phyloP scores from a whole-genome alignment of 306 rosid species.

The Lathyrus sativus region DNA sequence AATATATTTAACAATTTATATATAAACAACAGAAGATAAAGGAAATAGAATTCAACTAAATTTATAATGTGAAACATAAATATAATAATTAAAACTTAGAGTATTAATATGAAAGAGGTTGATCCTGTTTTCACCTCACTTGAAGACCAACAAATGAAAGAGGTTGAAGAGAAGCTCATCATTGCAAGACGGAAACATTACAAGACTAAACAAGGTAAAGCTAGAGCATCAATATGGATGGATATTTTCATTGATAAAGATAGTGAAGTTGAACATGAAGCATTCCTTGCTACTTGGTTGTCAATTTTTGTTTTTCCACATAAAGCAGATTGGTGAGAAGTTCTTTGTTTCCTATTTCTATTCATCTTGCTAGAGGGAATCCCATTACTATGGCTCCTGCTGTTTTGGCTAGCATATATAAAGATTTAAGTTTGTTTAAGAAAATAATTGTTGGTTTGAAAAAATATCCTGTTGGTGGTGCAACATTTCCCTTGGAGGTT shows the following conservation, averaged over 20 bases:
- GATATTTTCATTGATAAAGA: conserved; percentile 40
- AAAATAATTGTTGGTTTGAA: conserved; percentile 25
- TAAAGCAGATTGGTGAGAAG: not conserved
- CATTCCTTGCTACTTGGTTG: conserved; percentile 57
- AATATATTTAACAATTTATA: no score
- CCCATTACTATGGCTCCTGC: conserved; percentile 55
- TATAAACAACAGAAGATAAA: no score
- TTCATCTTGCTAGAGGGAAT: conserved; percentile 54
- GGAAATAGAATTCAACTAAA: no score
- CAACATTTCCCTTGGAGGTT: not conserved
- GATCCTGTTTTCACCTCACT: conserved; percentile 25
- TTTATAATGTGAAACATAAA: no score
- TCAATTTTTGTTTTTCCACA: conserved; percentile 43
- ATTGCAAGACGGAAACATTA: conserved; percentile 17
- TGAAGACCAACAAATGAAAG: conserved; percentile 20
- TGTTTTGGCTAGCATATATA: conserved; percentile 57
- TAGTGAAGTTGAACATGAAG: conserved; percentile 62
- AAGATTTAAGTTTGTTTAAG: conserved; percentile 47
- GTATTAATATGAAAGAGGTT: conserved; percentile 5
- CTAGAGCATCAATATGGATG: conserved; percentile 21
- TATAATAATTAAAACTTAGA: no score
- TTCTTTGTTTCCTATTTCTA: conserved; percentile 42
- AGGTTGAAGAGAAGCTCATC: conserved; percentile 34
- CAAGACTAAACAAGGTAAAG: not conserved
- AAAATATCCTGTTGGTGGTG: not conserved